Evolutionary conservation across 1,284 basidiomycete species (phyloP).

Genomic region (Ceratorhiza oryzae-sativae): DNA sequence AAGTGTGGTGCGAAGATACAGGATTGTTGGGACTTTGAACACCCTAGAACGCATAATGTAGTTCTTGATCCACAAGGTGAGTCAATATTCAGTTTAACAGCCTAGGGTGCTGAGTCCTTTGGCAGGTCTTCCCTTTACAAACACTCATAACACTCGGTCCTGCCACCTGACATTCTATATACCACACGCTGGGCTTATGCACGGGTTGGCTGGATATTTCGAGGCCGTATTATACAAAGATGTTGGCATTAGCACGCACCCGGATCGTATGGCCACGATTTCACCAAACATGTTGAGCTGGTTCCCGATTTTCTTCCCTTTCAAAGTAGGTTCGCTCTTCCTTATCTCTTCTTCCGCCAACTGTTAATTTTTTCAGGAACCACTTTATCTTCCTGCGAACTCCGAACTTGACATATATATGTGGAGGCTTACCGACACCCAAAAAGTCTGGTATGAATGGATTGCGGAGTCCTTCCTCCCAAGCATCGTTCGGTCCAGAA

Average conservation of each 20-base stretch:
- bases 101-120: not conserved
- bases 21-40: constrained; percentile 98
- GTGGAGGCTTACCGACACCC: constrained; percentile 89
- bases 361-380: constrained; percentile 63
- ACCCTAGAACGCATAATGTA: constrained; percentile 79
- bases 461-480: constrained; percentile 89
- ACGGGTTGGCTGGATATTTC: constrained; percentile 98
- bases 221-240: constrained; percentile 92
- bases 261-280: constrained; percentile 79
- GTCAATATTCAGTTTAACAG: constrained; percentile 37
- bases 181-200: constrained; percentile 91
- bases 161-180: constrained; percentile 88
- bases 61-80: constrained; percentile 75
- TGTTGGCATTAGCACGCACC: constrained; percentile 93
- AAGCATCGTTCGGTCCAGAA: constrained; percentile 26
- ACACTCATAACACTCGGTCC: constrained; percentile 86
- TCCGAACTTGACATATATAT: constrained; percentile 92
- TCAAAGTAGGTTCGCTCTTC: constrained; percentile 63
- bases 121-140: constrained; percentile 80
- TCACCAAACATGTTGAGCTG: constrained; percentile 98
- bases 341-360: not conserved
- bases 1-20: constrained; percentile 84
- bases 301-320: constrained; percentile 98
- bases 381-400: constrained; percentile 90
- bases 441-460: constrained; percentile 99